These are phyloP conservation scores for Aspergillus terreus DNA, from an alignment of 2,329 filamentous ascomycete species.

Conservation along the genomic window DNA sequence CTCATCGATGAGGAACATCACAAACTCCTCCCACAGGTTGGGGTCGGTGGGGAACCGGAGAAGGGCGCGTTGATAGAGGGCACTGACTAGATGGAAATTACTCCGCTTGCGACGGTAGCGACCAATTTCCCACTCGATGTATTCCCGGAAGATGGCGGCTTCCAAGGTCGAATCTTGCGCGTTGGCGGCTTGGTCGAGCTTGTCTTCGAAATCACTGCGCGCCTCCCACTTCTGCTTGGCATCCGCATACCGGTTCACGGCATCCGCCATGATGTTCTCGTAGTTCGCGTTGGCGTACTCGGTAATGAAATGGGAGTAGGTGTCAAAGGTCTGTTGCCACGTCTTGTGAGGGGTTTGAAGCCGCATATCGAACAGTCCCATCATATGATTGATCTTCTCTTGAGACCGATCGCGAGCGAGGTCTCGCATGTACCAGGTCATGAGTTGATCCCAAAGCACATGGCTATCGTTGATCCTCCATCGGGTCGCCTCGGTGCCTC, in stretches of 20 bases:
- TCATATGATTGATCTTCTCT: slow-evolving; percentile 48
- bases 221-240: slow-evolving; percentile 51
- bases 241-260: slow-evolving; percentile 39
- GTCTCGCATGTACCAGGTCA: slow-evolving; percentile 54
- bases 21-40: slow-evolving; percentile 76
- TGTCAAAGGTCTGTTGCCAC: slow-evolving; percentile 58
- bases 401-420: slow-evolving; percentile 45
- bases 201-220: slow-evolving; percentile 54
- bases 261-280: slow-evolving; percentile 57
- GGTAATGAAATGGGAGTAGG: slow-evolving; percentile 59
- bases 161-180: slow-evolving; percentile 52
- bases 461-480: slow-evolving; percentile 61
- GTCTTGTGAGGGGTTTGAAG: slow-evolving; percentile 56
- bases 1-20: slow-evolving; percentile 64
- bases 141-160: slow-evolving; percentile 57
- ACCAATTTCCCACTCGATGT: slow-evolving; percentile 79
- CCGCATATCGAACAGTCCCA: slow-evolving; percentile 51
- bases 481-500: slow-evolving; percentile 54
- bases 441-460: slow-evolving; percentile 59
- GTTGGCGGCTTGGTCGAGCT: slow-evolving; percentile 49
- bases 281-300: slow-evolving; percentile 52
- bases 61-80: slow-evolving; percentile 75
- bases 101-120: slow-evolving; percentile 57
- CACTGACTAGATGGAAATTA: slow-evolving; percentile 53
- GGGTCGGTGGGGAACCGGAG: slow-evolving; percentile 70